phyloP scores from a whole-genome alignment of 768 basidiomycete genomes.

The Nidularia pulvinata region DNA sequence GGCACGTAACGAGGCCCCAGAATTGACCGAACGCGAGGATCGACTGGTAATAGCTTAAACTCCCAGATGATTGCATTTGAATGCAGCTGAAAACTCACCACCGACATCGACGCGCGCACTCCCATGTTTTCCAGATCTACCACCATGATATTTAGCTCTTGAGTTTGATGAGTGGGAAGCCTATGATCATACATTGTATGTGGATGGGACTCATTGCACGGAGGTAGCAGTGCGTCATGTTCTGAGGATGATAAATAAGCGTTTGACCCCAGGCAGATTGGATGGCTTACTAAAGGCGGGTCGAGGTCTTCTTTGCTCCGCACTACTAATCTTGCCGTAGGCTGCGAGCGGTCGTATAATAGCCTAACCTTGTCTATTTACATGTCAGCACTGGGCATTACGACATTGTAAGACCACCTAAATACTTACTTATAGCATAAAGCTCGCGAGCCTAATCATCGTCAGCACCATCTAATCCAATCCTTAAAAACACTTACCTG shows the following conservation, averaged over 20 bases:
- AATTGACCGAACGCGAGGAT: slow-evolving; percentile 78
- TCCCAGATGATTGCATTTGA: background rate
- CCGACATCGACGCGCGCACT: slow-evolving; percentile 84
- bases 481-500: slow-evolving; percentile 54
- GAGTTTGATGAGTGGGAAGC: background rate
- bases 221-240: slow-evolving; percentile 85
- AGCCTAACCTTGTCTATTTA: slow-evolving; percentile 70
- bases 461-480: no score
- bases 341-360: slow-evolving; percentile 71
- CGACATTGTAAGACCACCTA: background rate
- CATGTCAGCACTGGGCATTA: background rate
- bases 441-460: slow-evolving; percentile 56
- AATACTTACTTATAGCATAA: slow-evolving; percentile 60
- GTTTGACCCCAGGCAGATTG: background rate
- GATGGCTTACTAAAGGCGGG: slow-evolving; percentile 53
- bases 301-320: slow-evolving; percentile 63
- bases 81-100: slow-evolving; percentile 40
- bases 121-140: slow-evolving; percentile 80
- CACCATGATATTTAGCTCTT: slow-evolving; percentile 5
- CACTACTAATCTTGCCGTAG: slow-evolving; percentile 73
- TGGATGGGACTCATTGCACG: slow-evolving; percentile 92
- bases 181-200: slow-evolving; percentile 56
- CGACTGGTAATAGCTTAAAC: slow-evolving; percentile 43
- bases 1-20: slow-evolving; percentile 82
- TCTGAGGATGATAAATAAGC: slow-evolving; percentile 25